Conservation (phyloP, 2,329 filamentous ascomycete genomes). For the Calonectria crousiana region DNA sequence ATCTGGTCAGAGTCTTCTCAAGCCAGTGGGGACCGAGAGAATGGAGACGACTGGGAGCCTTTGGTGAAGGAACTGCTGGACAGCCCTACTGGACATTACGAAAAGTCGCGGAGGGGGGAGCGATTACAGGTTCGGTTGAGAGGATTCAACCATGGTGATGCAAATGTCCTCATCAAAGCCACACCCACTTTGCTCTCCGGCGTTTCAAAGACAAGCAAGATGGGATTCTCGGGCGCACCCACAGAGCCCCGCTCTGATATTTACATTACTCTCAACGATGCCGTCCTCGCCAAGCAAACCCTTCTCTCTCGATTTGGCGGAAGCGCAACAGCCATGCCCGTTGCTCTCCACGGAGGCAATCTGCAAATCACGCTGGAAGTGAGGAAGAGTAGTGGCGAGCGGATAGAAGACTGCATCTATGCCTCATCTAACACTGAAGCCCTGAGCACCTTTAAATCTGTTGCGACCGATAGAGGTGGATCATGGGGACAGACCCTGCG, state of each 20-base stretch:
- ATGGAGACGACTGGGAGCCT: slow-evolving; percentile 77
- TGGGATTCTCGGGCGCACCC: slow-evolving; percentile 93
- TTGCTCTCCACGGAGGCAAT: slow-evolving; percentile 74
- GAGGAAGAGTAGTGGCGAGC: slow-evolving; percentile 80
- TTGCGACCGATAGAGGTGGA: slow-evolving; percentile 81
- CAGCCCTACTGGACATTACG: slow-evolving; percentile 79
- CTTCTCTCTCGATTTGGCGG: slow-evolving; percentile 75
- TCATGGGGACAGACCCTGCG: slow-evolving; percentile 91
- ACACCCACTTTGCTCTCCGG: slow-evolving; percentile 90
- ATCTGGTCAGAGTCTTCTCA: slow-evolving; percentile 78
- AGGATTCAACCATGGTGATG: slow-evolving; percentile 81
- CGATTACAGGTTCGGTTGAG: slow-evolving; percentile 84
- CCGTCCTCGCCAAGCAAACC: slow-evolving; percentile 82
- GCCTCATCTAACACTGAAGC: slow-evolving; percentile 84
- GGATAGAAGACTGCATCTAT: slow-evolving; percentile 89
- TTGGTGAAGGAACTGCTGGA: slow-evolving; percentile 80
- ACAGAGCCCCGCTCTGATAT: slow-evolving; percentile 93
- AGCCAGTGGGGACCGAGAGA: slow-evolving; percentile 67
- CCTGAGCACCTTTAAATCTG: slow-evolving; percentile 89
- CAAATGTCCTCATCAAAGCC: slow-evolving; percentile 83
- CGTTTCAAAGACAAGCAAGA: slow-evolving; percentile 84
- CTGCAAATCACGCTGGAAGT: slow-evolving; percentile 93
- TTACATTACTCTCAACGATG: slow-evolving; percentile 87
- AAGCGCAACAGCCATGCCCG: slow-evolving; percentile 78
- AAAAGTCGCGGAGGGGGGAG: slow-evolving; percentile 79